Evolutionary conservation across 305 asterid species (phyloP), one percentile per base, ranked within the genome.

Genomic region (Ilex paraguariensis): DNA sequence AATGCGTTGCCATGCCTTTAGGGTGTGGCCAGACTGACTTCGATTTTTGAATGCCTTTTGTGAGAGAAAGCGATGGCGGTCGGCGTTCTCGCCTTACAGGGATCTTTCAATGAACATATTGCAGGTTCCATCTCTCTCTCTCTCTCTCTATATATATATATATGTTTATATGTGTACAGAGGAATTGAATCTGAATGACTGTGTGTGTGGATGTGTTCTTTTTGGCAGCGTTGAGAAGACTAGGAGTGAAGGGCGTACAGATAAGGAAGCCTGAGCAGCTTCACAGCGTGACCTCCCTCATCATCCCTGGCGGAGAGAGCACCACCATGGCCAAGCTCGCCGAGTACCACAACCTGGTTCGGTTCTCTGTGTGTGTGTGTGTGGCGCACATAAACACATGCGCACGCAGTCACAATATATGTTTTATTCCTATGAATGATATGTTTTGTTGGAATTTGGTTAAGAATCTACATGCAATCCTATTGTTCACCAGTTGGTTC

Each of bases 271-370:
- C 98, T 64, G 94, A 90, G 61, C 97, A 92, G 86, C 84, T 92
- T 51, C 84, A 70, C 60, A 76, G 62, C 70, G 82, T 92, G 52
- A 63, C 57, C 69, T 91, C 88, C 15, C 94, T 92, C 40, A 92
- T 92, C 64, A 92, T 92, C 31, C 98, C 98, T 0, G 98, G 96
- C 59, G 98, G 98, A 3, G 98, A 92, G 81, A 92, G 98, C 75
- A 92, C 98, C 53, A 87, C 98, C 74, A 92, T 92, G 98, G 98
- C 98, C 32, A 92, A 89, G 82, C 78, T 92, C 42, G 98, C 98
- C 1, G 94, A 89, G 74, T 86, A 75, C 59, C 96, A 89, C 68
- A 92, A 92, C 75, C 83, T 92, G 74, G 98, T 89, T 67, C 48
- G 66, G 12, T n/a, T 53, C 55, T 44, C n/a, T 10, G 17, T 13